These are phyloP conservation scores for Malbranchea cinnamomea DNA, from an alignment of 2,329 filamentous ascomycete genomes.

Conservation along the genomic window DNA sequence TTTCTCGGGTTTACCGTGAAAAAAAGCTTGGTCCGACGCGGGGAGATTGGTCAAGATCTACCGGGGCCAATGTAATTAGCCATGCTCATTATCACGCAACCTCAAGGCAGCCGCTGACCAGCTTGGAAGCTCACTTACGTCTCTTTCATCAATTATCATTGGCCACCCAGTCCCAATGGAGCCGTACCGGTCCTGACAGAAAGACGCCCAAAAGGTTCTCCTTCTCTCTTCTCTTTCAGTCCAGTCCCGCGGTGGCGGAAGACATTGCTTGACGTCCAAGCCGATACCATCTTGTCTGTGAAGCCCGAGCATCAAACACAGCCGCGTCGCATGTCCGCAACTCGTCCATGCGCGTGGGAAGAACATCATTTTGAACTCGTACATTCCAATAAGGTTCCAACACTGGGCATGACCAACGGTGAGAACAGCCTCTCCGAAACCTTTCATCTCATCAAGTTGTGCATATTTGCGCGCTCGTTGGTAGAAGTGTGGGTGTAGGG, in stretches of 20 bases:
- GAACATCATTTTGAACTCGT: constrained; percentile 97
- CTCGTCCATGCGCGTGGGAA: constrained; percentile 94
- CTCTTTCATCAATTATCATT: constrained; percentile 80
- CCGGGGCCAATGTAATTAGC: constrained; percentile 11
- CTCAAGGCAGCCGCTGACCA: background rate
- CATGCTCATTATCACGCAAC: no score
- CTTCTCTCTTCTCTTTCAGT: constrained; percentile 83
- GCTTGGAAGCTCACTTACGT: constrained; percentile 35
- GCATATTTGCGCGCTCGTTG: constrained; percentile 77
- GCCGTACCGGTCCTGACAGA: constrained; percentile 78
- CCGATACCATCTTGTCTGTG: constrained; percentile 72
- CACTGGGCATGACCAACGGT: constrained; percentile 75
- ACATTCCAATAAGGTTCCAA: constrained; percentile 62
- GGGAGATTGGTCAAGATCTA: constrained; percentile 73
- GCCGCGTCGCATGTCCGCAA: constrained; percentile 62
- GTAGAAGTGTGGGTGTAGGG: constrained; percentile 79
- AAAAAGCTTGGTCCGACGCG: constrained; percentile 67
- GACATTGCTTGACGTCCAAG: constrained; percentile 81
- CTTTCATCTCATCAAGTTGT: constrained; percentile 79
- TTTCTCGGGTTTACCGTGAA: constrained; percentile 60
- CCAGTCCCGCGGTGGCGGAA: constrained; percentile 79
- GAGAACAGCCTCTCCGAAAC: constrained; percentile 78
- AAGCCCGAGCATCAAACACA: constrained; percentile 84
- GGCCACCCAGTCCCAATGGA: constrained; percentile 97
- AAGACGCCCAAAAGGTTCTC: constrained; percentile 89